A percentile compares a stretch with the other conserved stretches of the same genome.
Conservation (phyloP, 306 rosid species). For the Quercus engelmannii region DNA sequence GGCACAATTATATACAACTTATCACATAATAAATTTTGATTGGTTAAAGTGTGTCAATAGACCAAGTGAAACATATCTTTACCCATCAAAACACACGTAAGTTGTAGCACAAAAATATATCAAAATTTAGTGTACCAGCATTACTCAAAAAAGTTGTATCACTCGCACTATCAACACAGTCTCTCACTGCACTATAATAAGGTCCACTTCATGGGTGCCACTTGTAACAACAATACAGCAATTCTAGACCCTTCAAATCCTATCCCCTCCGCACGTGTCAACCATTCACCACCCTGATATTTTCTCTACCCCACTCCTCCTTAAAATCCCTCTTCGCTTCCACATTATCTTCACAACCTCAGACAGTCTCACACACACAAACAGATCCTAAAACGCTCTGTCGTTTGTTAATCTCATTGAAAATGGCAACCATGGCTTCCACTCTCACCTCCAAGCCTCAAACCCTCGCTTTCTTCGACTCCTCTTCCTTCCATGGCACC, state of each 20-base stretch:
- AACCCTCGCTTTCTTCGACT: constrained; percentile 22
- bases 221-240: constrained; percentile 13
- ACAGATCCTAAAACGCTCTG: not conserved
- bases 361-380: not conserved
- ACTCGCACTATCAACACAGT: no score
- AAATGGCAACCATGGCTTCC: constrained; percentile 50
- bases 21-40: fast-evolving
- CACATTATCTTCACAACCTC: not conserved
- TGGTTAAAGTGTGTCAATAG: fast-evolving
- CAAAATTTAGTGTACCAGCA: fast-evolving
- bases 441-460: constrained; percentile 40
- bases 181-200: no score
- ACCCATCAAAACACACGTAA: fast-evolving
- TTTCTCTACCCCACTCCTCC: not conserved
- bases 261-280: constrained; percentile 40
- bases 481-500: constrained; percentile 42
- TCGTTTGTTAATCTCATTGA: not conserved
- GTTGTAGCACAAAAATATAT: fast-evolving
- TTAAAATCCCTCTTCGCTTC: not conserved
- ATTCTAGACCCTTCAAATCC: constrained; percentile 37
- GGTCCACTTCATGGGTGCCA: constrained; percentile 28
- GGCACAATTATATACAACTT: fast-evolving
- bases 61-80: fast-evolving
- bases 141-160: no score
- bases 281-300: not conserved